Conservation (phyloP, 75 land plant species). For the Larix kaempferi region DNA sequence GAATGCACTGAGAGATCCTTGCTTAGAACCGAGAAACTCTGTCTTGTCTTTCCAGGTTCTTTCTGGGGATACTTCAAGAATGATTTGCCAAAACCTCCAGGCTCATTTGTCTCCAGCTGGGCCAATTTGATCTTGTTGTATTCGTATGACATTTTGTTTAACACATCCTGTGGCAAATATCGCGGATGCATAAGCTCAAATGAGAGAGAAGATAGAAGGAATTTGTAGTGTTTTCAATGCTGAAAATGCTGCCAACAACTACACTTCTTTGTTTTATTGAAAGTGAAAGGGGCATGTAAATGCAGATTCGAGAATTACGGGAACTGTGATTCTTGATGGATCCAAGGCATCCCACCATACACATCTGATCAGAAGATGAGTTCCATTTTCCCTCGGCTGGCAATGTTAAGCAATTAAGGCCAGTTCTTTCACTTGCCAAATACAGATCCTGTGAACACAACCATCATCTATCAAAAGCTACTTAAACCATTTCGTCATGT, state of each 20-base stretch:
- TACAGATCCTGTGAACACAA: slow-evolving; percentile 16
- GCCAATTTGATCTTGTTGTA: slow-evolving; percentile 45
- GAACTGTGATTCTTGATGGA: background rate
- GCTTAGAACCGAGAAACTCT: slow-evolving; percentile 27
- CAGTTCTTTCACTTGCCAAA: slow-evolving; percentile 29
- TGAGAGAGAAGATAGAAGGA: slow-evolving; percentile 48
- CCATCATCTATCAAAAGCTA: too few relatives aligned
- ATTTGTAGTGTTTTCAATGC: slow-evolving; percentile 1
- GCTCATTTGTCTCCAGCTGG: slow-evolving; percentile 32
- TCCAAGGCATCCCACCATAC: slow-evolving; percentile 74
- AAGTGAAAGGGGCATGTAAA: slow-evolving; percentile 45
- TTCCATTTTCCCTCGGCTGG: slow-evolving; percentile 60
- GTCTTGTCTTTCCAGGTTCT: slow-evolving; percentile 10
- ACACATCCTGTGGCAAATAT: slow-evolving; percentile 25
- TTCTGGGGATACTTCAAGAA: slow-evolving; percentile 49
- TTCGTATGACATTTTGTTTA: slow-evolving; percentile 27
- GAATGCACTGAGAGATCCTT: slow-evolving; percentile 54
- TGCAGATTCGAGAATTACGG: slow-evolving; percentile 38
- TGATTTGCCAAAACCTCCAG: slow-evolving; percentile 31
- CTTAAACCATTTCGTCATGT: too few relatives aligned
- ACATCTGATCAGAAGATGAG: slow-evolving; percentile 49
- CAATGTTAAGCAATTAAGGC: slow-evolving; percentile 40
- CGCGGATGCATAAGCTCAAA: slow-evolving; percentile 25
- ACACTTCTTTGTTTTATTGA: slow-evolving; percentile 64
- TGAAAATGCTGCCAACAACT: slow-evolving; percentile 44